Evolutionary conservation across 305 asterid genomes (phyloP).

Genomic region (Solanum hybrid): DNA sequence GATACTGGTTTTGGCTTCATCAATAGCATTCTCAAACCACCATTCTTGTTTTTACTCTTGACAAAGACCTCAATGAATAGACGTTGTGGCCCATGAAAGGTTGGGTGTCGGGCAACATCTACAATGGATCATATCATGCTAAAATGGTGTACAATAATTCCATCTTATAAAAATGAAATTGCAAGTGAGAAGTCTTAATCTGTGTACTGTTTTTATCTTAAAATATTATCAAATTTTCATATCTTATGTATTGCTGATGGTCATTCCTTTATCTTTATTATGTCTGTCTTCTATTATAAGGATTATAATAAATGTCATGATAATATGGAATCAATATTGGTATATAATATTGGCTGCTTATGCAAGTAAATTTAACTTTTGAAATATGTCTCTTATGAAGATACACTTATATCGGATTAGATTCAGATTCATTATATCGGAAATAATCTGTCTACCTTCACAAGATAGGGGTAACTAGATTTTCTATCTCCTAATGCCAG

Average conservation of each 20-base stretch:
- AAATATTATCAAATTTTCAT: neutral
- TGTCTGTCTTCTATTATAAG: neutral
- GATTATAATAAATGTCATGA: neutral
- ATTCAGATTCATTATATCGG: neutral
- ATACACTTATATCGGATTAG: neutral
- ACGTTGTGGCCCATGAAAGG: neutral
- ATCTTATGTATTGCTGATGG: neutral
- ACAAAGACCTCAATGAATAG: neutral
- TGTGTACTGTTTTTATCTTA: neutral
- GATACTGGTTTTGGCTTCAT: neutral
- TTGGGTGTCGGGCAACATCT: neutral
- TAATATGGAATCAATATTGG: neutral
- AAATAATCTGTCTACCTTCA: neutral
- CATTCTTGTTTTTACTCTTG: neutral
- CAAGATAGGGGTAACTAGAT: neutral
- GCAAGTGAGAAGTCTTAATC: neutral
- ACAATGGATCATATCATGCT: neutral
- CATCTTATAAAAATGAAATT: neutral
- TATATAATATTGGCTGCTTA: neutral
- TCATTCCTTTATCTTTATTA: neutral
- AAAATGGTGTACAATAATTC: neutral
- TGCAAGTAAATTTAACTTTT: neutral
- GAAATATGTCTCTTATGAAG: neutral
- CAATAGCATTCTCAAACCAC: neutral
- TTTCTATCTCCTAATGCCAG: neutral